These are phyloP conservation scores for Phlebopus sp. DNA, from an alignment of 1,284 basidiomycete genomes.

Conservation along the genomic window DNA sequence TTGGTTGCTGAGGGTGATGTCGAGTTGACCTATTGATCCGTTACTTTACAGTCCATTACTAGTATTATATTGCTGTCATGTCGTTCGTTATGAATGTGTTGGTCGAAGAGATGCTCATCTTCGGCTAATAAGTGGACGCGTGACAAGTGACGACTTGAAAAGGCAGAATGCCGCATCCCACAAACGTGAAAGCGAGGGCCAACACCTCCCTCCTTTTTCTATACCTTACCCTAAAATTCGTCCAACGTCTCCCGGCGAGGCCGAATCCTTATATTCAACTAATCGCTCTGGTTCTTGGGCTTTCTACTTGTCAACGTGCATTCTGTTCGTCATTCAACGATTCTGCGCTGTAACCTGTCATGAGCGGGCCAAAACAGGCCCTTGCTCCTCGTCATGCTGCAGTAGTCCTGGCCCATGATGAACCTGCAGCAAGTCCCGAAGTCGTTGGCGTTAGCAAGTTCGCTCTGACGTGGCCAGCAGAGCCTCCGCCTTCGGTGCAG, in stretches of 20 bases:
- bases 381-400: constrained; percentile 25
- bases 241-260: constrained; percentile 30
- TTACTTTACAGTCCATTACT: constrained; percentile 27
- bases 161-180: neutral
- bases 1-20: constrained; percentile 83
- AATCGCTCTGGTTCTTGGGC: constrained; percentile 16
- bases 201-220: constrained; percentile 14
- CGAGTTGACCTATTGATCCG: constrained; percentile 66
- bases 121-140: constrained; percentile 10
- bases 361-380: constrained; percentile 32
- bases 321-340: neutral
- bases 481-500: constrained; percentile 35
- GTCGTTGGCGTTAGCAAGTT: constrained; percentile 46
- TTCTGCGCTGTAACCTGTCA: constrained; percentile 13
- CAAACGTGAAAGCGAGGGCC: constrained; percentile 28
- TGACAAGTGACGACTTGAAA: constrained; percentile 28
- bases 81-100: constrained; percentile 27
- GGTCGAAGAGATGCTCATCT: neutral
- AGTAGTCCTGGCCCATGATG: constrained; percentile 22
- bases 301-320: constrained; percentile 10
- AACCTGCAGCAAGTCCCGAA: constrained; percentile 39
- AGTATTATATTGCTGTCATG: constrained; percentile 20
- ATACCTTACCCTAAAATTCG: constrained; percentile 12
- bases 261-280: constrained; percentile 14
- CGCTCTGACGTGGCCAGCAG: constrained; percentile 48